A percentile compares a stretch with the other conserved stretches of the same genome.
phyloP scores from a whole-genome alignment of 1,284 basidiomycete genomes.

The Naganishia sp. region DNA sequence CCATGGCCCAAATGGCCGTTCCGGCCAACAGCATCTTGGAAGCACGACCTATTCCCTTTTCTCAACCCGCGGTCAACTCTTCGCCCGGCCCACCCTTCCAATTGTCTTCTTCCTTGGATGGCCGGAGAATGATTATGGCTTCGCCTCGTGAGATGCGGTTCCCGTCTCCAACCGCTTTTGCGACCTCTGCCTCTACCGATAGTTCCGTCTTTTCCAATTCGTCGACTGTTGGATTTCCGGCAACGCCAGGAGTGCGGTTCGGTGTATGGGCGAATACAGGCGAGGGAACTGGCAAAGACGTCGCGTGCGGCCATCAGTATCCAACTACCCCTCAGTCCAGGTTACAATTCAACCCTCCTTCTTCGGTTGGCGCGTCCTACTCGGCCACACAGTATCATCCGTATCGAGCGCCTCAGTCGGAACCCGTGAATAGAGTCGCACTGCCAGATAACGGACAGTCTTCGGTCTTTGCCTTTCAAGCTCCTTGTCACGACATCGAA shows the following conservation, averaged over 20 bases:
- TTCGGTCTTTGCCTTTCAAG: no score
- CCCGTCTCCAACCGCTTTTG: not conserved
- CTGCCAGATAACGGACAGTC: no score
- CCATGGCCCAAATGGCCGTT: not conserved
- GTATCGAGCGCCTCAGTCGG: conserved; percentile 12
- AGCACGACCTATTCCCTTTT: not conserved
- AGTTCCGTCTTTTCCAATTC: not conserved
- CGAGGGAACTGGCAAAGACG: not conserved
- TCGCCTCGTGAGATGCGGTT: not conserved
- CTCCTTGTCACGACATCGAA: not conserved
- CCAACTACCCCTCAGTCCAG: not conserved
- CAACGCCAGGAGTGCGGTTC: conserved; percentile 1
- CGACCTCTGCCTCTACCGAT: not conserved
- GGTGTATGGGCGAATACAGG: not conserved
- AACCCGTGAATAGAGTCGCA: conserved; percentile 1
- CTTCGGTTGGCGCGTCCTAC: not conserved
- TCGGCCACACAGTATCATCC: not conserved
- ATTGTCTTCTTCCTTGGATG: not conserved
- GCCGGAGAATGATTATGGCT: not conserved
- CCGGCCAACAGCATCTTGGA: not conserved
- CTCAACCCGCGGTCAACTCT: not conserved
- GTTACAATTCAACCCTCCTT: not conserved
- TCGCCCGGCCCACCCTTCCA: conserved; percentile 5
- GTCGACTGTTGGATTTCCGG: conserved; percentile 6
- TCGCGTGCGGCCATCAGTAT: not conserved